phyloP scores from a whole-genome alignment of 345 rosid genomes.

The Hibiscus trionum region DNA sequence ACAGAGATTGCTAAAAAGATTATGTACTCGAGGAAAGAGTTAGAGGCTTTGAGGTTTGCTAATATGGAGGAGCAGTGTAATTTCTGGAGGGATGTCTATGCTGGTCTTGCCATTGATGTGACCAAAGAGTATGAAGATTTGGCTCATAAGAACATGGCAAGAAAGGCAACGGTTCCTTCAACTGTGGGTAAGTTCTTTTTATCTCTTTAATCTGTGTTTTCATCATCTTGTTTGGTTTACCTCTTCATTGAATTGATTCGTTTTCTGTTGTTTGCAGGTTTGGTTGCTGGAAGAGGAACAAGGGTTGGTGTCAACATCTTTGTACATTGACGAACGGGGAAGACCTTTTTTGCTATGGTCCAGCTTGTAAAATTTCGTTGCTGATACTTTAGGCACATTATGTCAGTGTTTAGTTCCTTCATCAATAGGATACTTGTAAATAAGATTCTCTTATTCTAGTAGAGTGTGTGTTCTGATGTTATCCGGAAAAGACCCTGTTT shows the following conservation, averaged over 20 bases:
- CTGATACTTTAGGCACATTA: too few relatives aligned
- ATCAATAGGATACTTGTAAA: too few relatives aligned
- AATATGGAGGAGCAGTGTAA: conserved; percentile 44
- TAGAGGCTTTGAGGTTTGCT: conserved; percentile 67
- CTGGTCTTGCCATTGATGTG: conserved; percentile 43
- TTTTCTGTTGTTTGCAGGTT: conserved; percentile 48
- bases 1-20: neutral
- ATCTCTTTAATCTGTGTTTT: neutral
- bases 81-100: conserved; percentile 50
- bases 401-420: too few relatives aligned
- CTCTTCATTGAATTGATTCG: too few relatives aligned
- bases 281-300: conserved; percentile 50
- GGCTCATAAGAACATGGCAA: conserved; percentile 23
- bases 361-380: too few relatives aligned
- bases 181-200: conserved; percentile 31
- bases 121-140: conserved; percentile 47
- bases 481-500: too few relatives aligned
- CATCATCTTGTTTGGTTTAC: neutral
- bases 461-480: too few relatives aligned
- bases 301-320: conserved; percentile 45
- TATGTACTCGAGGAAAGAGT: conserved; percentile 49
- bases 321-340: conserved; percentile 47
- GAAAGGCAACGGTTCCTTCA: conserved; percentile 6
- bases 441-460: too few relatives aligned
- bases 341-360: conserved; percentile 20